Evolutionary conservation across 2,329 filamentous ascomycete species (phyloP), one percentile per base, ranked within the genome.

Genomic region (Sporothrix phasma): DNA sequence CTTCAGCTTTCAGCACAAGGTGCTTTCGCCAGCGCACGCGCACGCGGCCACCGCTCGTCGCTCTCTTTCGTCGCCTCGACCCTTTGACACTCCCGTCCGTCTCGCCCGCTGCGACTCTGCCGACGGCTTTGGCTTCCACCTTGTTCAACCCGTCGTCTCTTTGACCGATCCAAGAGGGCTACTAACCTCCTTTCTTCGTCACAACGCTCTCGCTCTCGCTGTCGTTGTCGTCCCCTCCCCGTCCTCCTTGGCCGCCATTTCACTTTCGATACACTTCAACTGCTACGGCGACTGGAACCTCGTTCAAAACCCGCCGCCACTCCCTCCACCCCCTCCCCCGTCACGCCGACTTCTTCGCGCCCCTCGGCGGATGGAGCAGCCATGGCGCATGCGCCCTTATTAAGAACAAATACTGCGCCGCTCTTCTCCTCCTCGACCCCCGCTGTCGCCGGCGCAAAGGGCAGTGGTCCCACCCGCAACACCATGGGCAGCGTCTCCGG

Each of bases 341-440:
- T 47, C 58, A 46, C 41, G 7, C 24, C 63, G 13, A 54, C 63
- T n/a, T 17, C 31, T 19, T 43, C 39, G 5, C 7, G 17, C 60
- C 49, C n/a, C 4, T 19, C 62, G 53, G 71, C 76, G 76, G 71
- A 79, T 78, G 79, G 77, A 75, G 71, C 76, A 74, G 77, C 73
- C 71, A 84, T 84, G 83, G 82, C 82, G 74, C 79, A 84, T 79
- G 81, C 81, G 76, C 79, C 82, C 70, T 76, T 84, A 69, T 73
- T 84, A 70, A 79, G 82, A 81, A 84, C 79, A 71, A 83, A 83
- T 71, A 84, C 82, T 71, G 77, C 80, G 69, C 80, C 82, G 72
- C 76, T 79, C 72, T 83, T 84, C 71, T 75, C 79, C 71, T 58
- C 66, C 13, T 60, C 51, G 3, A 73, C 77, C 70, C 76, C 76